Conservation (phyloP, 345 rosid genomes). For the Lepidium didymum region DNA sequence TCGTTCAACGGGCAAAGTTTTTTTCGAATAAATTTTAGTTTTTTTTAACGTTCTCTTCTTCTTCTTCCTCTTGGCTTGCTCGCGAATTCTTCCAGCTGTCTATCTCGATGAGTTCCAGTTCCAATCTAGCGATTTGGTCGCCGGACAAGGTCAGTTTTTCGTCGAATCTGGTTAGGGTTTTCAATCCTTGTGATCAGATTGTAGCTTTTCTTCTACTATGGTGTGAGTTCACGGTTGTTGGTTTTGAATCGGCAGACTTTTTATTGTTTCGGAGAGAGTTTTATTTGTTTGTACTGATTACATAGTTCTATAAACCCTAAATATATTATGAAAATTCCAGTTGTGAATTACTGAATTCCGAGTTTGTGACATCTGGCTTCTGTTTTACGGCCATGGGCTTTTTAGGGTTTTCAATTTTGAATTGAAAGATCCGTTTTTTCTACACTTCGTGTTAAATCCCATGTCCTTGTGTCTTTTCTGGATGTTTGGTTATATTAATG, state of each 20-base stretch:
- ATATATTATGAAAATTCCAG: neutral
- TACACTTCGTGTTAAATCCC: neutral
- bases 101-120: constrained; percentile 38
- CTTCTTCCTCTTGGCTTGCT: constrained; percentile 3
- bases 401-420: neutral
- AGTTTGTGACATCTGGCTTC: constrained; percentile 45
- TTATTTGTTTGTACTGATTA: neutral
- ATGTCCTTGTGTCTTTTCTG: neutral
- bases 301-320: constrained; percentile 20
- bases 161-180: constrained; percentile 6
- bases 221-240: constrained; percentile 1
- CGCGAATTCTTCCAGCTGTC: neutral
- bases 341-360: constrained; percentile 26
- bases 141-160: constrained; percentile 35
- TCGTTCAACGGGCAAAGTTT: constrained; percentile 72
- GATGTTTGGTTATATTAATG: constrained; percentile 11
- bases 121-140: constrained; percentile 48
- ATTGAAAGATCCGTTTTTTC: neutral
- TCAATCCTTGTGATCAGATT: constrained; percentile 15
- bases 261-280: neutral
- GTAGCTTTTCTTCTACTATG: constrained; percentile 4
- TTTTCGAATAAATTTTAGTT: constrained; percentile 42
- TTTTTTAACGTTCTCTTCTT: constrained; percentile 12
- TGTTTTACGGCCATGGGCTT: constrained; percentile 14
- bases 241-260: neutral